phyloP scores from a whole-genome alignment of 208 protist genomes.

The Angomonas deanei region DNA sequence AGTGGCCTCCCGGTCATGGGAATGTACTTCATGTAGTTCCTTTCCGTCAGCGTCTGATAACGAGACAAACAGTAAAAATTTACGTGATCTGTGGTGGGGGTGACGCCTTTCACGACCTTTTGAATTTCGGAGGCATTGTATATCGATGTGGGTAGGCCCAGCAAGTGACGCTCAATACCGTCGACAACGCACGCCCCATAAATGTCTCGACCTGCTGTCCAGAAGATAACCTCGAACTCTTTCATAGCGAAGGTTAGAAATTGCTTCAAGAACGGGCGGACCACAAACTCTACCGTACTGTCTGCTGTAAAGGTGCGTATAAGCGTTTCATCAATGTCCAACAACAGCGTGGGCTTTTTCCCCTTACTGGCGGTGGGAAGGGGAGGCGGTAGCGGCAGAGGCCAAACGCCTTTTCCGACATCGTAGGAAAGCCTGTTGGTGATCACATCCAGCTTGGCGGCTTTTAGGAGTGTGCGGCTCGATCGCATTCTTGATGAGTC shows the following conservation, averaged over 20 bases:
- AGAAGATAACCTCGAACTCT: slow-evolving; percentile 85
- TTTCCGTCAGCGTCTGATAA: slow-evolving; percentile 65
- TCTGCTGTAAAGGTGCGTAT: slow-evolving; percentile 43
- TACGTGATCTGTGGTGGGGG: slow-evolving; percentile 41
- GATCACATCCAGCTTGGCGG: not conserved
- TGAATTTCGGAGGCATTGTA: slow-evolving; percentile 34
- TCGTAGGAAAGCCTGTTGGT: slow-evolving; percentile 28
- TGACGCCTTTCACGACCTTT: not conserved
- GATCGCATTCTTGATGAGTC: not conserved
- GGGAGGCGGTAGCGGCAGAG: slow-evolving; percentile 58
- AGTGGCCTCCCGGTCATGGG: slow-evolving; percentile 78
- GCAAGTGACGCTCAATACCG: slow-evolving; percentile 70
- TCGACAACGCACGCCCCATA: slow-evolving; percentile 78
- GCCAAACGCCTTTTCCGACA: slow-evolving; percentile 62
- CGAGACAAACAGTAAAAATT: slow-evolving; percentile 85
- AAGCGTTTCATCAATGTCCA: slow-evolving; percentile 84
- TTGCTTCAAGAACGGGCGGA: slow-evolving; percentile 64
- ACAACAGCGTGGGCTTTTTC: slow-evolving; percentile 68
- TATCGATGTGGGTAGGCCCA: slow-evolving; percentile 64
- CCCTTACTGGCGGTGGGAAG: slow-evolving; percentile 16
- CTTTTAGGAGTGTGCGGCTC: not conserved
- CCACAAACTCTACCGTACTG: slow-evolving; percentile 9
- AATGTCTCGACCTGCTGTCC: slow-evolving; percentile 79
- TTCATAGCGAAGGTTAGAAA: slow-evolving; percentile 71
- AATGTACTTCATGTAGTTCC: slow-evolving; percentile 85